Base-by-base conservation (phyloP, 805 yeast species). In the Ogataea trehaloabstinens region DNA sequence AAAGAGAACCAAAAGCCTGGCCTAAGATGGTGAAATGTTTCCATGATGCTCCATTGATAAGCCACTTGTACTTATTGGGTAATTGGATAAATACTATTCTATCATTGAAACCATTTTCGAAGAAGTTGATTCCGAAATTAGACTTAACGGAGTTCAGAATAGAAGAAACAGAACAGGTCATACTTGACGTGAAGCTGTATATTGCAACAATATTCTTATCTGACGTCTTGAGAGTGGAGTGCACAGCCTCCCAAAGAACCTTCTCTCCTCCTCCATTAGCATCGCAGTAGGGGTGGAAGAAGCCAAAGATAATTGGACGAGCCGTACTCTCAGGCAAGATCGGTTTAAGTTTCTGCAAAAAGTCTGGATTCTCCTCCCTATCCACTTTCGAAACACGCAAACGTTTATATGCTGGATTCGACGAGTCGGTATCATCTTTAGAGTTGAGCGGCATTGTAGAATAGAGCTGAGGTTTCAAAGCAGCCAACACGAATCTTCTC, bases 181-280 rank as follows among this genome's bases (percentile, higher is more conserved):
- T 45, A 7, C 51, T 29, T 8, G 53, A 41, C 2, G 66, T 60
- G 41, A 62, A 62, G 6, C 42, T 76, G 58, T 93, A 93, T 6
- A 93, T 68, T 2, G 77, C 80, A 2, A 74, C 85, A 6, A 85
- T 64, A 50, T 80, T 78, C 20, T 62, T 53, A 5, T 64, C 63
- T 44, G 72, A 68, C 17, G 67, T 62, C 7, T 60, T 48, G 42
- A 90, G 66, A 0, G 95, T 85, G 22, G 82, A 72, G 49, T 76
- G 73, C 5, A 91, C 86, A 0, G 96, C 96, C 39, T 86, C 89
- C 99, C 99, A 93, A 28, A 93, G 67, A 0, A 93, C 99, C 40
- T 91, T 77, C 58, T 93, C 99, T 18, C 99, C 99, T 21, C 99
- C 99, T 15, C 99, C 99, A 32, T 95, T 96, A 28, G 96, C 95